A percentile compares a stretch with the other conserved stretches of the same genome.
phyloP scores from a whole-genome alignment of 2,329 filamentous ascomycete genomes.

The Aspergillus latus region DNA sequence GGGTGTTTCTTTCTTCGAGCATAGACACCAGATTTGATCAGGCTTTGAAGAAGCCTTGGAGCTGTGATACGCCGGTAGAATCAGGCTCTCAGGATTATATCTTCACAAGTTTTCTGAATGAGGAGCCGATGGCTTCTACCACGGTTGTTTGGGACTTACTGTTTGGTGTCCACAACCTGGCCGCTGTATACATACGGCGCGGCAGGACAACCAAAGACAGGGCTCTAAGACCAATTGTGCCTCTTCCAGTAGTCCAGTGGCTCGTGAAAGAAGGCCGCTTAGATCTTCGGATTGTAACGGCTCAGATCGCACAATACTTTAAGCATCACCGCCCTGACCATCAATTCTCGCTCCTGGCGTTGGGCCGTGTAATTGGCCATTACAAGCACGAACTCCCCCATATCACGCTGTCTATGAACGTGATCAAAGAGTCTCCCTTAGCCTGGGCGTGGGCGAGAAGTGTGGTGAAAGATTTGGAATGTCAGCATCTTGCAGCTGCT shows the following conservation, averaged over 20 bases:
- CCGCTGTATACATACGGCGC: constrained; percentile 2
- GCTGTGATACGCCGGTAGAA: not conserved
- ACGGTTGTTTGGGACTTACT: not conserved
- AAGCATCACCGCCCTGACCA: not conserved
- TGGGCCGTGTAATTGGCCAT: constrained; percentile 4
- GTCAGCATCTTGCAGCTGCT: not conserved
- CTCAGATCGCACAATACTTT: not conserved
- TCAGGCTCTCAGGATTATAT: not conserved
- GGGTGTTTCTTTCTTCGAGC: not conserved
- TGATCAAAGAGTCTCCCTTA: not conserved
- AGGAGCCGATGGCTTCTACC: not conserved
- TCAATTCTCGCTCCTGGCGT: constrained; percentile 1
- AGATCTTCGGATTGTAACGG: not conserved
- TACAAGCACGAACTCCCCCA: constrained; percentile 2
- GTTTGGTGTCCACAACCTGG: not conserved
- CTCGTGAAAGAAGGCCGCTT: not conserved
- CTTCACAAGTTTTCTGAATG: not conserved
- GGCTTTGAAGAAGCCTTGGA: not conserved
- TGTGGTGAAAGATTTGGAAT: not conserved
- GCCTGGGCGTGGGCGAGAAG: not conserved
- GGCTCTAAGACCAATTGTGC: not conserved
- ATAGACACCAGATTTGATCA: not conserved
- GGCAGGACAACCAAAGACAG: not conserved
- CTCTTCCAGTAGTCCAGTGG: not conserved
- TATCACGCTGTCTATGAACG: not conserved